phyloP scores from a whole-genome alignment of 139 green algal species.

The Haematococcus sp. region DNA sequence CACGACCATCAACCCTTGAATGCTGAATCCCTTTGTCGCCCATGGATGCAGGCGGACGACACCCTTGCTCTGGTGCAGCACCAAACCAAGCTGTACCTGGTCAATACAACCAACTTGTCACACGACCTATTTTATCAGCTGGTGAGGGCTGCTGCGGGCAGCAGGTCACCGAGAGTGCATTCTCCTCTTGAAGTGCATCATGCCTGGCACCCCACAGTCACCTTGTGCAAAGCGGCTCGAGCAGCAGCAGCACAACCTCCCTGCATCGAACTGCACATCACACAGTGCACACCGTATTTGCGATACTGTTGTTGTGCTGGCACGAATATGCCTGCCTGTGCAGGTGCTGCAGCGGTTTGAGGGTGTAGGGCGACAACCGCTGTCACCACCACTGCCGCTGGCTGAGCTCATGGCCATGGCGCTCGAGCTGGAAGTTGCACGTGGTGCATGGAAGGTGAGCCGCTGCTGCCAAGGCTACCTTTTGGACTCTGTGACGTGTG shows the following conservation, averaged over 20 bases:
- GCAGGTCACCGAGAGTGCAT: too few relatives aligned
- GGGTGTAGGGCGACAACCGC: slow-evolving; percentile 29
- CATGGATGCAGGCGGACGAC: slow-evolving; percentile 48
- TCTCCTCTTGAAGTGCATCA: too few relatives aligned
- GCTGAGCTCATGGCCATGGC: slow-evolving; percentile 60
- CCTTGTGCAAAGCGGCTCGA: not conserved
- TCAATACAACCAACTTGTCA: slow-evolving; percentile 61
- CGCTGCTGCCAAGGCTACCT: too few relatives aligned
- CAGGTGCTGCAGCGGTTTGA: slow-evolving; percentile 53
- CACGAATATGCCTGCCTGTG: not conserved
- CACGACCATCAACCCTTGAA: too few relatives aligned
- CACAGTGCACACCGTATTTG: not conserved
- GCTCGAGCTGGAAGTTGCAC: slow-evolving; percentile 61
- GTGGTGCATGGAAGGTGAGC: slow-evolving; percentile 59
- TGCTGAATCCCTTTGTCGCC: not conserved
- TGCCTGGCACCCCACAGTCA: too few relatives aligned
- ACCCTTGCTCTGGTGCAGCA: slow-evolving; percentile 74
- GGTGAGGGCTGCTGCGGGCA: slow-evolving; percentile 8
- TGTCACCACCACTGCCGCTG: slow-evolving; percentile 50
- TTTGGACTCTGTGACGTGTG: too few relatives aligned
- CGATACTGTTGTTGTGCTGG: too few relatives aligned
- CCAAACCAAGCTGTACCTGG: slow-evolving; percentile 83
- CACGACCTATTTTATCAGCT: slow-evolving; percentile 88
- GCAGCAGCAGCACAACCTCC: not conserved
- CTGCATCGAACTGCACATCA: not conserved